Evolutionary conservation across 805 yeast genomes (phyloP).

Genomic region (Yamadazyma takamatsuzukensis): DNA sequence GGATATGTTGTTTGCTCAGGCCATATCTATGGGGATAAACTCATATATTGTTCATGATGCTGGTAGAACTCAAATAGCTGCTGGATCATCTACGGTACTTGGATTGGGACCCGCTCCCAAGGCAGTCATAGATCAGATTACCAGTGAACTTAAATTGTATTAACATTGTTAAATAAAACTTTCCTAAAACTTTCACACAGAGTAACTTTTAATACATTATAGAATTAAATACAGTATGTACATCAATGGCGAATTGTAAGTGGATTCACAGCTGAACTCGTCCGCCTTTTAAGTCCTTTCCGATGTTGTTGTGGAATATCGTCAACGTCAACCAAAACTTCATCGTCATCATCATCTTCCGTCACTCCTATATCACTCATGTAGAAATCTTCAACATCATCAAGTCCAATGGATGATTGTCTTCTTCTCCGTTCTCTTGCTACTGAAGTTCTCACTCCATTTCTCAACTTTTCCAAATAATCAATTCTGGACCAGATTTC

Average conservation of each 20-base stretch:
- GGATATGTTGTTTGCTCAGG: slow-evolving; percentile 75
- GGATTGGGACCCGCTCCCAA: slow-evolving; percentile 98
- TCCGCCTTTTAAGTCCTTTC: slow-evolving; percentile 32
- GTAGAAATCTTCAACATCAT: slow-evolving; percentile 41
- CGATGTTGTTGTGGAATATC: slow-evolving; percentile 23
- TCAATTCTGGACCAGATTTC: slow-evolving; percentile 67
- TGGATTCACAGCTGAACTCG: slow-evolving; percentile 43
- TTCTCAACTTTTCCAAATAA: slow-evolving; percentile 36
- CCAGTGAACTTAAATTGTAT: slow-evolving; percentile 74
- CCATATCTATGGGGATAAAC: slow-evolving; percentile 74
- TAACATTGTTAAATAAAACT: too few relatives aligned
- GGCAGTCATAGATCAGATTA: slow-evolving; percentile 70
- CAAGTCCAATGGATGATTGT: slow-evolving; percentile 39
- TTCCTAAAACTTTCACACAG: too few relatives aligned
- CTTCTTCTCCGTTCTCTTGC: slow-evolving; percentile 29
- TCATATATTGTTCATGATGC: slow-evolving; percentile 89
- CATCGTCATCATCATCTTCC: slow-evolving; percentile 29
- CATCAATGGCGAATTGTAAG: slow-evolving; percentile 18
- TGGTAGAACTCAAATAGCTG: slow-evolving; percentile 94
- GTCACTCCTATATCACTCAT: slow-evolving; percentile 38
- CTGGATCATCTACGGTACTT: slow-evolving; percentile 94
- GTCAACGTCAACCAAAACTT: slow-evolving; percentile 36
- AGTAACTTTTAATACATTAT: too few relatives aligned
- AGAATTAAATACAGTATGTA: too few relatives aligned
- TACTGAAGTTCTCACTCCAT: slow-evolving; percentile 25